Evolutionary conservation across 2,329 filamentous ascomycete genomes (phyloP), one percentile per base, ranked within the genome.

Genomic region (Pseudocercospora macadamiae): DNA sequence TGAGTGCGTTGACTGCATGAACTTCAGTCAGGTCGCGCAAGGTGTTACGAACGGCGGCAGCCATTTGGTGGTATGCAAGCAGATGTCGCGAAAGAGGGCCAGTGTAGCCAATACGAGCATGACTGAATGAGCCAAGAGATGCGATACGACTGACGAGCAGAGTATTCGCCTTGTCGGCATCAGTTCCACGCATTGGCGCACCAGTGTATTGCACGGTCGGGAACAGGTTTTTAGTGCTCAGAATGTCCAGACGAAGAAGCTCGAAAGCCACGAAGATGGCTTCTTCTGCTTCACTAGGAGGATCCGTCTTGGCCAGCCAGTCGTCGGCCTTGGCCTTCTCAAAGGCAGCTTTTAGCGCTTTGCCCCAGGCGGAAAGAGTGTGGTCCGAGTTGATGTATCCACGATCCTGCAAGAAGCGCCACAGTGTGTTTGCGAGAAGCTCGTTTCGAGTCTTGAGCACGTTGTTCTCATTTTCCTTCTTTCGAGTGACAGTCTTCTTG

Each of bases 31-130:
- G 77, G 72, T 96, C 92, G 48, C 95, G 86, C 64, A 96, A 82
- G 30, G 87, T 86, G 64, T 89, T 86, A 36, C 93, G 89, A 21
- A 97, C 87, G 37, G 90, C 86, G 2, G 88, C 88, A 37, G 91
- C 87, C 58, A 97, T 82, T 1, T 91, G 93, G 61, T 91, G 89
- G 79, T 93, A 99, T 23, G 87, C 88, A 39, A 99, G 82, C 53
- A 97, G 82, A 66, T 93, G 92, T 74, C 95, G 89, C 80, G 92
- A 96, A 1, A 99, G 82, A 1, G 95, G 93, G 0, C 95, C 95
- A 1, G 93, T 97, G 75, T 97, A 99, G 26, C 95, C 95, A 66
- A 93, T 93, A 3, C 84, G 82, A 67, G 90, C 85, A 73, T 99
- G 95, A 28, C 87, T 86, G 62, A 97, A 81, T 70, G 89, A 91